A percentile compares a stretch with the other conserved stretches of the same genome.
Evolutionary conservation across 768 basidiomycete species (phyloP).

Genomic region (Phaeotremella fagi): DNA sequence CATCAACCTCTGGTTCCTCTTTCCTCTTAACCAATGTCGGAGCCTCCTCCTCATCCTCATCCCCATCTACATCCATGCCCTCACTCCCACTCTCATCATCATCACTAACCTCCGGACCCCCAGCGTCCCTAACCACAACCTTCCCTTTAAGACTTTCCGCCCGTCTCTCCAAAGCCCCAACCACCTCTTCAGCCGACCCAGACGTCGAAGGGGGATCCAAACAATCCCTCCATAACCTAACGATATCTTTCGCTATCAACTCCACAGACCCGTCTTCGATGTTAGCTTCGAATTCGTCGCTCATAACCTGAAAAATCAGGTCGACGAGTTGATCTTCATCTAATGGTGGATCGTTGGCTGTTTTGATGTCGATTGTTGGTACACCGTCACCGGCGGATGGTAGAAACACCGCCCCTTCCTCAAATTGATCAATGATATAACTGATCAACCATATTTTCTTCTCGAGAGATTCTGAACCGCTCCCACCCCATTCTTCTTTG

Average conservation of each 20-base stretch:
- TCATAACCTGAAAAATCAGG: constrained; percentile 72
- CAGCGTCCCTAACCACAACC: constrained; percentile 26
- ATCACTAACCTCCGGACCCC: constrained; percentile 10
- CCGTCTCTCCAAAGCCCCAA: constrained; percentile 60
- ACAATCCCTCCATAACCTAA: constrained; percentile 42
- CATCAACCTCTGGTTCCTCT: constrained; percentile 71
- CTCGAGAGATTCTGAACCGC: constrained; percentile 62
- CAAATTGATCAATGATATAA: constrained; percentile 46
- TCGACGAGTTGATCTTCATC: constrained; percentile 78
- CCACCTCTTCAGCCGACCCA: constrained; percentile 52
- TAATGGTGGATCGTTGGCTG: constrained; percentile 44
- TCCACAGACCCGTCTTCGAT: constrained; percentile 82
- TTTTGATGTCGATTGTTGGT: constrained; percentile 14
- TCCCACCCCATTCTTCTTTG: constrained; percentile 78
- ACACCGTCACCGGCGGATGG: constrained; percentile 39
- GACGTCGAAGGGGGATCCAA: constrained; percentile 6
- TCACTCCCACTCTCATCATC: constrained; percentile 28
- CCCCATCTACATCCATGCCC: constrained; percentile 40
- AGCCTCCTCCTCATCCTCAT: constrained; percentile 51
- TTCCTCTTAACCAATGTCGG: constrained; percentile 56
- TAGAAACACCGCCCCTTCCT: constrained; percentile 64
- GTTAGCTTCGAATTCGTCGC: constrained; percentile 77
- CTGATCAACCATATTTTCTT: constrained; percentile 85
- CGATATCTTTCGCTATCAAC: constrained; percentile 61
- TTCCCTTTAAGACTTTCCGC: constrained; percentile 21